Base-by-base conservation (phyloP, 2,329 filamentous ascomycete genomes). In the Akanthomyces dipterigenus region DNA sequence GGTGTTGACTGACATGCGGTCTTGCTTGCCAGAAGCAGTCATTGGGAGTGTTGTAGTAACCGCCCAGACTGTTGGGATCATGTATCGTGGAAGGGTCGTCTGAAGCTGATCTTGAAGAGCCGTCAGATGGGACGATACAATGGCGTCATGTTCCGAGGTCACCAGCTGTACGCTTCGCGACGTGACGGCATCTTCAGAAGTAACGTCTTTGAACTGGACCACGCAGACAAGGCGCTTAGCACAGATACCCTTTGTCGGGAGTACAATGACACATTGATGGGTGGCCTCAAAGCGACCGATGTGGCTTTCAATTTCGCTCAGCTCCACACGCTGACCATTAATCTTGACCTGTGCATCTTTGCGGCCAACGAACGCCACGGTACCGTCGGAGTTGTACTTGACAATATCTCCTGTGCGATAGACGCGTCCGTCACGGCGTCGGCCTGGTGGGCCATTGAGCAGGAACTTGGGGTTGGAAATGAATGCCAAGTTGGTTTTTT, bases 301-400 rank as follows among this genome's bases (percentile, higher is more conserved):
- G 34, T 51, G 48, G 28, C 26, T 51, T 12, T 72, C 70, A 4
- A 73, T 63, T 22, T 75, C 73, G 0, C 64, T 68, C 3, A 82
- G 74, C 70, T 82, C 86, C 45, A 85, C 75, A 34, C 83, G 71
- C 62, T 80, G 85, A 16, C 87, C 87, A 14, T 79, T 77, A 5
- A 87, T 70, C 67, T 87, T 87, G 49, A 86, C 76, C 67, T 87
- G 84, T 0, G 76, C 77, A 64, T 87, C 84, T 63, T 83, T 84
- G 18, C 84, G 75, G 18, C 81, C 80, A 20, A 82, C 63, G 46
- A 77, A 82, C 0, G 72, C 67, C 5, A 83, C 65, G 5, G 68
- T 69, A 0, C 78, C 77, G 42, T 81, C 74, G 0, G 68, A 66
- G 45, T 76, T 70, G 45, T 80, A 79, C 38, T 66, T 65, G 3